phyloP scores from a whole-genome alignment of 2,329 filamentous ascomycete genomes.

The Fusarium sp. region DNA sequence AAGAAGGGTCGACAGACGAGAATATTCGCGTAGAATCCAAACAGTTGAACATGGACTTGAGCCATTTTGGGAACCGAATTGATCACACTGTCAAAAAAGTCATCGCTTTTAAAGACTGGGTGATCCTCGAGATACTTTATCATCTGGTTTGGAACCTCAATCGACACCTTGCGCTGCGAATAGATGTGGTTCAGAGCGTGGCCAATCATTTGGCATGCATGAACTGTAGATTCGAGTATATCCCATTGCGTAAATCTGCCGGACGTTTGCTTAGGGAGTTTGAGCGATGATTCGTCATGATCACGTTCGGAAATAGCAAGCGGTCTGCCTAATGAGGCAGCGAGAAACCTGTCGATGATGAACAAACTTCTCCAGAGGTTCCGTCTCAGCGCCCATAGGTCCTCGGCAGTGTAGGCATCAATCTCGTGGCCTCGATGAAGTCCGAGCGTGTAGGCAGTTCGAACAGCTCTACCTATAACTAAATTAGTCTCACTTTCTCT shows the following conservation, averaged over 20 bases:
- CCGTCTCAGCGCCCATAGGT: conserved; percentile 63
- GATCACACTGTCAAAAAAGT: conserved; percentile 12
- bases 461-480: conserved; percentile 71
- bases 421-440: conserved; percentile 70
- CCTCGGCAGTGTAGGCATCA: conserved; percentile 62
- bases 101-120: conserved; percentile 63
- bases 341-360: conserved; percentile 74
- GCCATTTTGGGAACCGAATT: conserved; percentile 65
- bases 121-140: conserved; percentile 60
- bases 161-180: conserved; percentile 71
- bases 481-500: conserved; percentile 10
- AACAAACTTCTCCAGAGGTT: conserved; percentile 77
- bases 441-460: conserved; percentile 74
- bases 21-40: conserved; percentile 75
- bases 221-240: conserved; percentile 69
- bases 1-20: conserved; percentile 77
- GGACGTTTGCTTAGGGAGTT: conserved; percentile 51
- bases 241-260: background rate
- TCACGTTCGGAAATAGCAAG: conserved; percentile 74
- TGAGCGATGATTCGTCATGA: conserved; percentile 67
- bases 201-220: conserved; percentile 71
- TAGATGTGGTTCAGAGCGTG: conserved; percentile 73
- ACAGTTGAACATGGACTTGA: conserved; percentile 73
- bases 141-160: conserved; percentile 70
- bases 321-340: conserved; percentile 74